phyloP scores from a whole-genome alignment of 768 basidiomycete species.

The Amyloporia xantha region DNA sequence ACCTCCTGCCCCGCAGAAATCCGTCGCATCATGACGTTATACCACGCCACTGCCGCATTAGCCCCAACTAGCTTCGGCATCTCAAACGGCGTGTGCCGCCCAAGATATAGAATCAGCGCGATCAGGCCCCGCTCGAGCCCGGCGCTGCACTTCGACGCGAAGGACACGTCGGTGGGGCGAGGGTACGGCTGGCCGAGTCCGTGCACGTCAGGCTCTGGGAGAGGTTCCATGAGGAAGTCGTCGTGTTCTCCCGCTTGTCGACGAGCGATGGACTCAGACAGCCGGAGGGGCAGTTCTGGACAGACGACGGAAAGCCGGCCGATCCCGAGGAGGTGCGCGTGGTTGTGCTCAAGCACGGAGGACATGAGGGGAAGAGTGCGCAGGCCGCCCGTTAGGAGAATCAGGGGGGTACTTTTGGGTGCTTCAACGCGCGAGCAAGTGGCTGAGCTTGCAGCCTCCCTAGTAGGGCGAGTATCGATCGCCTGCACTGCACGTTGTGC shows the following conservation, averaged over 20 bases:
- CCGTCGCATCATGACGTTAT: constrained; percentile 49
- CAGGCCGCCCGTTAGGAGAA: constrained; percentile 81
- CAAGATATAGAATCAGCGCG: constrained; percentile 11
- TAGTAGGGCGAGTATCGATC: constrained; percentile 27
- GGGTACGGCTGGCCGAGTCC: constrained; percentile 2
- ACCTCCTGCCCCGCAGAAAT: constrained; percentile 29
- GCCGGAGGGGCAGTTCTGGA: constrained; percentile 35
- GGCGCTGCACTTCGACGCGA: background rate
- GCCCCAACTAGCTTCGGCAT: constrained; percentile 61
- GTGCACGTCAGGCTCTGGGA: background rate
- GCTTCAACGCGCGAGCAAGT: too few relatives aligned
- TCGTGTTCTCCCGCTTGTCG: background rate
- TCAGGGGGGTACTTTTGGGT: constrained; percentile 37
- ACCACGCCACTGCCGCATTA: constrained; percentile 60
- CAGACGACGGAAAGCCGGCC: constrained; percentile 58
- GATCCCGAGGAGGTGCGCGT: constrained; percentile 74
- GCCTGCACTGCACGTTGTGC: constrained; percentile 47
- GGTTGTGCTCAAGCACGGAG: constrained; percentile 41
- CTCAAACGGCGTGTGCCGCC: constrained; percentile 26
- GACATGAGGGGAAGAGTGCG: constrained; percentile 50
- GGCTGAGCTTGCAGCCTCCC: background rate
- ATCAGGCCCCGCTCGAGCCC: constrained; percentile 11
- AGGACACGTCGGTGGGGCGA: background rate
- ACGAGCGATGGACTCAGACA: constrained; percentile 1
- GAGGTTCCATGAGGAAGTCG: constrained; percentile 1